Conservation (phyloP, 805 yeast species). For the Starmerella gropengiesseri region DNA sequence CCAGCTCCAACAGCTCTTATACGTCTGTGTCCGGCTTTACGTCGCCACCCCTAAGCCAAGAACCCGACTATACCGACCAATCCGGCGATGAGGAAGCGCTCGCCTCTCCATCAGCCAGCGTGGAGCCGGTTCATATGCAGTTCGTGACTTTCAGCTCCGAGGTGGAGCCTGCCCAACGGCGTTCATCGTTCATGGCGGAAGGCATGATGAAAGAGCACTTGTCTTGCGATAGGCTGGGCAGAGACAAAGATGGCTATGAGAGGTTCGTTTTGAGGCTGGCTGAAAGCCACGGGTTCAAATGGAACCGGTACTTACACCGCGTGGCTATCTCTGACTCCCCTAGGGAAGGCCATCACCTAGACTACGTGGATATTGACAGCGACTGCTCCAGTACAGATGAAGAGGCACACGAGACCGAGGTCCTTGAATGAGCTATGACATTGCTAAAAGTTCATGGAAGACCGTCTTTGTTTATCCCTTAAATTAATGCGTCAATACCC, state of each 20-base stretch:
- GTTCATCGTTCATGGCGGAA: slow-evolving; percentile 10
- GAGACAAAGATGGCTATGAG: slow-evolving; percentile 11
- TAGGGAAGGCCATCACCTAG: background rate
- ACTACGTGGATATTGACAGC: background rate
- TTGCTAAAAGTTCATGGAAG: too few relatives aligned
- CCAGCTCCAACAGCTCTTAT: background rate
- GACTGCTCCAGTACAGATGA: slow-evolving; percentile 8
- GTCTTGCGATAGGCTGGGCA: slow-evolving; percentile 9
- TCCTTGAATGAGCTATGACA: too few relatives aligned
- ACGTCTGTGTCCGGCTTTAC: background rate
- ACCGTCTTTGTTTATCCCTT: too few relatives aligned
- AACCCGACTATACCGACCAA: background rate
- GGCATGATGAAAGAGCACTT: slow-evolving; percentile 16
- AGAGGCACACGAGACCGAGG: slow-evolving; percentile 4
- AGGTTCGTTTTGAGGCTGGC: slow-evolving; percentile 11
- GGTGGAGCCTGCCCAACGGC: slow-evolving; percentile 9
- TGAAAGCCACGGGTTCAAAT: slow-evolving; percentile 18
- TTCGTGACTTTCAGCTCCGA: background rate
- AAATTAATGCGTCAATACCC: too few relatives aligned
- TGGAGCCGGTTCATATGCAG: background rate
- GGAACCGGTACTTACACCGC: slow-evolving; percentile 13
- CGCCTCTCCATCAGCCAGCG: background rate
- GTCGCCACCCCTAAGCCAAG: background rate
- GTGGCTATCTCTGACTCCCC: background rate
- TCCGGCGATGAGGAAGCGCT: background rate